Evolutionary conservation across 495 filamentous ascomycete species (phyloP).

Genomic region (Lasiosphaeria miniovina): DNA sequence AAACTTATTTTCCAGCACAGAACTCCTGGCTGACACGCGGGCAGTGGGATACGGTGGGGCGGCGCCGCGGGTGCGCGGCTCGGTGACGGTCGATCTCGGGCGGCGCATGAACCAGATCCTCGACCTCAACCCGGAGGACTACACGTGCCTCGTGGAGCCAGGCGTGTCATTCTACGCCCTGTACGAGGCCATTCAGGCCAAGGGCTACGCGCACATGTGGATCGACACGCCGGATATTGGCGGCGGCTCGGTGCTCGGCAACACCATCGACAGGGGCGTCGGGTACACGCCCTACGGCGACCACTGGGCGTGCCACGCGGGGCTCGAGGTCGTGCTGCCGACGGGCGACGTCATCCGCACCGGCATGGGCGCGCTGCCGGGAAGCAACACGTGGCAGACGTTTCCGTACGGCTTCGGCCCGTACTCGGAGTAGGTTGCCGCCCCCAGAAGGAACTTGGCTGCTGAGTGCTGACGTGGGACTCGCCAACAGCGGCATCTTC

Average conservation of each 20-base stretch:
- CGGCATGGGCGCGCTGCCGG: slow-evolving; percentile 56
- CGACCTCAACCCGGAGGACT: slow-evolving; percentile 51
- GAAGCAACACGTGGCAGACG: slow-evolving; percentile 47
- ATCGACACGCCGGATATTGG: slow-evolving; percentile 56
- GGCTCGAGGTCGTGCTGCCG: slow-evolving; percentile 57
- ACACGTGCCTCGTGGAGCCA: slow-evolving; percentile 54
- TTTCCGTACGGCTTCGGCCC: slow-evolving; percentile 58
- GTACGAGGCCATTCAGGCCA: slow-evolving; percentile 49
- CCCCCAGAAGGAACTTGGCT: slow-evolving; percentile 19
- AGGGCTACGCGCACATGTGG: slow-evolving; percentile 41
- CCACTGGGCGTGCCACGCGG: slow-evolving; percentile 54
- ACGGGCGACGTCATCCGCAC: slow-evolving; percentile 54
- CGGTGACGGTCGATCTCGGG: slow-evolving; percentile 53
- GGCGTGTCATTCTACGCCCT: slow-evolving; percentile 56
- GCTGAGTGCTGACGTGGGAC: slow-evolving; percentile 34
- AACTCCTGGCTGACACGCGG: background rate
- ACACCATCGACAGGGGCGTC: slow-evolving; percentile 55
- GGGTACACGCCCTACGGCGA: slow-evolving; percentile 54
- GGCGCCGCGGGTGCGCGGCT: slow-evolving; percentile 52
- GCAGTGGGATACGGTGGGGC: slow-evolving; percentile 55
- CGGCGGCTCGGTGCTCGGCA: slow-evolving; percentile 45
- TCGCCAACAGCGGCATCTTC: slow-evolving; percentile 51
- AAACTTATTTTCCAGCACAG: background rate
- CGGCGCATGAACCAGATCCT: slow-evolving; percentile 54
- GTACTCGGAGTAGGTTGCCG: slow-evolving; percentile 46